These are phyloP conservation scores for Entoloma clypeatum DNA, from an alignment of 1,284 basidiomycete genomes.

Conservation along the genomic window DNA sequence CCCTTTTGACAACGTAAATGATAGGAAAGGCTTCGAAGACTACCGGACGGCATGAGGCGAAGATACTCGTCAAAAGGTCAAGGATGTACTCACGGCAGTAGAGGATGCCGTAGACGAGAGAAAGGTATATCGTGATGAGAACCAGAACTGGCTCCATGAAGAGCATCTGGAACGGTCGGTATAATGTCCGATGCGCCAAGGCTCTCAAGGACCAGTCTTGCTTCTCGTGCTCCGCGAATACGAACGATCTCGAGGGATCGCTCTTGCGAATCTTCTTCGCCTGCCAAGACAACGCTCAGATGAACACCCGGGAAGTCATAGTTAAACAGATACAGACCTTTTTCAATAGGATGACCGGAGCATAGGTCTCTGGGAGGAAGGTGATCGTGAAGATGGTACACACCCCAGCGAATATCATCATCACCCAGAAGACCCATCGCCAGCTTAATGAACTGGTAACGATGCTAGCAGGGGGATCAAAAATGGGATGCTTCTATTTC, in stretches of 20 bases:
- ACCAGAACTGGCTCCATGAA: conserved; percentile 63
- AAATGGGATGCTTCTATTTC: conserved; percentile 25
- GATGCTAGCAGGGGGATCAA: conserved; percentile 33
- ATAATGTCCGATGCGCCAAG: conserved; percentile 51
- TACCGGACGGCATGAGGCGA: conserved; percentile 35
- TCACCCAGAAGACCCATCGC: conserved; percentile 69
- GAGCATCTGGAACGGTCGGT: conserved; percentile 66
- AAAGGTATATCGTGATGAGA: conserved; percentile 65
- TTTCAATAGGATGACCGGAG: conserved; percentile 48
- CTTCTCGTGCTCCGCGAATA: conserved; percentile 60
- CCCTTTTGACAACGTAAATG: conserved; percentile 47
- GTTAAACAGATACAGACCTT: conserved; percentile 30
- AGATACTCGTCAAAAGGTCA: conserved; percentile 18
- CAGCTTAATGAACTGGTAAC: conserved; percentile 41
- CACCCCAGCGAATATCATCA: conserved; percentile 55
- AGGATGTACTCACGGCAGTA: conserved; percentile 51
- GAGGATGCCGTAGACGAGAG: conserved; percentile 63
- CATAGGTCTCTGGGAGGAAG: conserved; percentile 58
- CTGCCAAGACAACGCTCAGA: conserved; percentile 21
- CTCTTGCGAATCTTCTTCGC: conserved; percentile 43
- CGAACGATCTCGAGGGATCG: conserved; percentile 41
- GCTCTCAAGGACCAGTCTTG: conserved; percentile 54
- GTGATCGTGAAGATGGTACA: conserved; percentile 42
- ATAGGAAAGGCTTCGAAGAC: conserved; percentile 62
- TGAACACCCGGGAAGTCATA: background rate